Evolutionary conservation across 2,329 filamentous ascomycete genomes (phyloP).

Genomic region (Cercospora zeae-maydis): DNA sequence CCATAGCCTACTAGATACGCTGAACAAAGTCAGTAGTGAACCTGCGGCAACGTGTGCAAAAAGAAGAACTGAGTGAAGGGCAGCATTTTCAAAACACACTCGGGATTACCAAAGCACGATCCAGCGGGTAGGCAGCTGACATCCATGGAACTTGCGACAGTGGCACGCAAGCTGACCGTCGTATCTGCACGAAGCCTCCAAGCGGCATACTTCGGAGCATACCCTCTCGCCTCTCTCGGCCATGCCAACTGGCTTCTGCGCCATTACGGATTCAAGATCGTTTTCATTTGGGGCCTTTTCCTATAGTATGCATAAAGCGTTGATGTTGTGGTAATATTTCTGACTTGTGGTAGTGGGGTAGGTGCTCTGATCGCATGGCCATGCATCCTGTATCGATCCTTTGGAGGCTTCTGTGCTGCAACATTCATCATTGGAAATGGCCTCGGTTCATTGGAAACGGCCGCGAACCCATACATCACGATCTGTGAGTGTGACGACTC

Average conservation of each 20-base stretch:
- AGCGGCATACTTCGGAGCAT: conserved; percentile 50
- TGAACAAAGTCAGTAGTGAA: conserved; percentile 38
- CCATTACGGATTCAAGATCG: conserved; percentile 48
- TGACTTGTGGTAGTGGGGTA: conserved; percentile 38
- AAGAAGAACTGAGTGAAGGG: conserved; percentile 48
- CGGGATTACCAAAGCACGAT: conserved; percentile 44
- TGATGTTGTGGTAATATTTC: not conserved
- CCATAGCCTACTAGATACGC: conserved; percentile 51
- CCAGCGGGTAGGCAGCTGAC: conserved; percentile 16
- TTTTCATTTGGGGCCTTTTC: conserved; percentile 52
- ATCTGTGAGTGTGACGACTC: conserved; percentile 40
- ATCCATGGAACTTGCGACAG: not conserved
- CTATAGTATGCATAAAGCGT: conserved; percentile 40
- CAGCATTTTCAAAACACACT: conserved; percentile 48
- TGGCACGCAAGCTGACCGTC: not conserved
- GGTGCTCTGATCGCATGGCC: conserved; percentile 60
- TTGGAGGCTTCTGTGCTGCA: conserved; percentile 58
- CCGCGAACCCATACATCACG: conserved; percentile 54
- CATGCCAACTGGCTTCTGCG: conserved; percentile 41
- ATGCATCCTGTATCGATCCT: conserved; percentile 52
- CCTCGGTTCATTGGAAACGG: conserved; percentile 56
- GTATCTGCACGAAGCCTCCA: conserved; percentile 36
- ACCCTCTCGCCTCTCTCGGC: conserved; percentile 49
- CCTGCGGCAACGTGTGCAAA: conserved; percentile 39
- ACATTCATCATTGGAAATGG: conserved; percentile 55